Evolutionary conservation across 192 early-diverging fungal species (phyloP).

Genomic region (Linnemannia zychae): DNA sequence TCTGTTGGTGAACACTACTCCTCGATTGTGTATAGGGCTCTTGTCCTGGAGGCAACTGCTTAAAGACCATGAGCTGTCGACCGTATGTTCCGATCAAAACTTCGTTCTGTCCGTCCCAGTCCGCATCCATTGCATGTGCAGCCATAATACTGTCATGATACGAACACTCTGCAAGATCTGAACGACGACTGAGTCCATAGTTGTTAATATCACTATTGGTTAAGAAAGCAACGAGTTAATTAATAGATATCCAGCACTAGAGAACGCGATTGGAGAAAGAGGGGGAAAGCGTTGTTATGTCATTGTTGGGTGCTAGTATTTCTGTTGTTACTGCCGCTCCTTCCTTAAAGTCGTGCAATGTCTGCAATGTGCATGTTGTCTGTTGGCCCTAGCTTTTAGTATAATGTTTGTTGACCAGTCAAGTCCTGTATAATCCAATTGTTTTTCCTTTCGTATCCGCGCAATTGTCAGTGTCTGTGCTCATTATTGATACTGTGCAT

Average conservation of each 20-base stretch:
- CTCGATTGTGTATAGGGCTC: constrained; percentile 1
- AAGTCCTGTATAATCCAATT: not conserved
- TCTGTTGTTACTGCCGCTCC: too few species aligned
- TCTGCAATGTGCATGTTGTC: not conserved
- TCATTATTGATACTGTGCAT: not conserved
- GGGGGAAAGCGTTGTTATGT: not conserved
- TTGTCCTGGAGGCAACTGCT: constrained; percentile 44
- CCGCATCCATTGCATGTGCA: constrained; percentile 69
- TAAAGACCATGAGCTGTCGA: constrained; percentile 69
- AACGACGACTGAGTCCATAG: constrained; percentile 45
- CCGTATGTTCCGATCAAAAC: constrained; percentile 71
- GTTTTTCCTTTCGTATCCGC: not conserved
- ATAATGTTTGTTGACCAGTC: not conserved
- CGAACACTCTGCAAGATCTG: constrained; percentile 64
- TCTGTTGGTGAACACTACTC: not conserved
- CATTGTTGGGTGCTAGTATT: not conserved
- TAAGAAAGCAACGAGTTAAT: not conserved
- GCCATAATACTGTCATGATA: constrained; percentile 70
- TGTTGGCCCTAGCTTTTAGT: not conserved
- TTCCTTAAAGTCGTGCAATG: not conserved
- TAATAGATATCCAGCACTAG: not conserved
- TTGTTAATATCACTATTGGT: constrained; percentile 55
- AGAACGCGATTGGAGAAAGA: not conserved
- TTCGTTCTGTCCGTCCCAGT: constrained; percentile 72
- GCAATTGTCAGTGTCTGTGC: not conserved